Evolutionary conservation across 1,284 basidiomycete species (phyloP).

Genomic region (Coniophora puteana): DNA sequence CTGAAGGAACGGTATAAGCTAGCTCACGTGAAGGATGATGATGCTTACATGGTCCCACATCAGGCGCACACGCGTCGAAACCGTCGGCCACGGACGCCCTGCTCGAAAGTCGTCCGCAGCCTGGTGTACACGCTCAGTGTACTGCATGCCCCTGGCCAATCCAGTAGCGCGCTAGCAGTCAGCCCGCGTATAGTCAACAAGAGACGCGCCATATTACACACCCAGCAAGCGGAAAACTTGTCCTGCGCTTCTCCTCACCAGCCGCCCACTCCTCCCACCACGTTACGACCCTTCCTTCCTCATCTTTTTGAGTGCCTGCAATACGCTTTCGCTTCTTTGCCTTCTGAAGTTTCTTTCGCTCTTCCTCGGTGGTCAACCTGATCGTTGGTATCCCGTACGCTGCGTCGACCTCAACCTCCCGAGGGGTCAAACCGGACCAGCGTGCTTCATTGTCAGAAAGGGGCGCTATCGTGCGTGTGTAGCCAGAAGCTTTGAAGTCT

Average conservation of each 20-base stretch:
- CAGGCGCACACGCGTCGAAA: constrained; percentile 30
- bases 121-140: constrained; percentile 37
- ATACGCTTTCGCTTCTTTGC: constrained; percentile 24
- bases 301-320: constrained; percentile 21
- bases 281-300: constrained; percentile 20
- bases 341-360: constrained; percentile 24
- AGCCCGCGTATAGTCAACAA: not conserved
- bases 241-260: constrained; percentile 30
- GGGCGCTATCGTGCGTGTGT: constrained; percentile 19
- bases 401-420: constrained; percentile 35
- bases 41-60: constrained; percentile 44
- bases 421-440: constrained; percentile 18
- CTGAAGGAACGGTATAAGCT: not conserved
- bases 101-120: constrained; percentile 43
- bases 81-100: constrained; percentile 36
- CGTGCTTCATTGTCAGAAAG: not conserved
- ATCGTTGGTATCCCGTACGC: constrained; percentile 41
- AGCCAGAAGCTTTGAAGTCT: constrained; percentile 35
- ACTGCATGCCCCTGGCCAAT: constrained; percentile 23
- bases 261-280: constrained; percentile 54
- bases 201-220: constrained; percentile 16
- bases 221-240: constrained; percentile 29
- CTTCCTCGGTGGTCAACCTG: constrained; percentile 35
- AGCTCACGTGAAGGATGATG: not conserved
- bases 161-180: not conserved